phyloP scores from a whole-genome alignment of 1,139 yeast genomes.

The Geotrichum citri-aurantii region DNA sequence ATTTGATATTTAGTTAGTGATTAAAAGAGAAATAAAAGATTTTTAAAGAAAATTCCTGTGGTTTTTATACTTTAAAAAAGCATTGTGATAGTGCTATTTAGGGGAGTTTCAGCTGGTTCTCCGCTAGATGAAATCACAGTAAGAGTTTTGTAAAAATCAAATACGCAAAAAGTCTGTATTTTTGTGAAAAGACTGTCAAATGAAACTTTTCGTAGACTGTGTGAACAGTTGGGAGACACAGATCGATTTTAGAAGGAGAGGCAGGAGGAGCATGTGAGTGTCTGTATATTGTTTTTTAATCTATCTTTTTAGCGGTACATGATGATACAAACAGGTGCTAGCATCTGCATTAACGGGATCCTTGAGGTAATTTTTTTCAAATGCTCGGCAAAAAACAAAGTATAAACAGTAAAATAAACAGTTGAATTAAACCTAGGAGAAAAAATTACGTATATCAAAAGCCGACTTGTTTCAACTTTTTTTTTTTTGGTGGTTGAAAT shows the following conservation, averaged over 20 bases:
- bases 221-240: not conserved
- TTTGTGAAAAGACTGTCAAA: no score
- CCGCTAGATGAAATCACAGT: not conserved
- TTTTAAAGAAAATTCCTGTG: not conserved
- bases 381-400: not conserved
- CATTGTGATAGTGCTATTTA: not conserved
- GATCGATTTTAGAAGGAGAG: not conserved
- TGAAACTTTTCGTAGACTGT: not conserved
- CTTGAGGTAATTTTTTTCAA: not conserved
- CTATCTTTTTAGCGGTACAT: not conserved
- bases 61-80: not conserved
- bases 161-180: no score
- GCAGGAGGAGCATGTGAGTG: not conserved
- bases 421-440: not conserved
- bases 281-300: not conserved
- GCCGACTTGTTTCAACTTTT: not conserved
- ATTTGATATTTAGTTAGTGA: not conserved
- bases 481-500: not conserved
- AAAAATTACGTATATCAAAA: not conserved
- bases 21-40: not conserved
- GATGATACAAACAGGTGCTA: not conserved
- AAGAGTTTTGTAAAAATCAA: no score
- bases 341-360: not conserved
- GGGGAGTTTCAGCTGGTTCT: not conserved
- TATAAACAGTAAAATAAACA: not conserved